phyloP scores from a whole-genome alignment of 768 basidiomycete genomes.

The Butyriboletus loyo region DNA sequence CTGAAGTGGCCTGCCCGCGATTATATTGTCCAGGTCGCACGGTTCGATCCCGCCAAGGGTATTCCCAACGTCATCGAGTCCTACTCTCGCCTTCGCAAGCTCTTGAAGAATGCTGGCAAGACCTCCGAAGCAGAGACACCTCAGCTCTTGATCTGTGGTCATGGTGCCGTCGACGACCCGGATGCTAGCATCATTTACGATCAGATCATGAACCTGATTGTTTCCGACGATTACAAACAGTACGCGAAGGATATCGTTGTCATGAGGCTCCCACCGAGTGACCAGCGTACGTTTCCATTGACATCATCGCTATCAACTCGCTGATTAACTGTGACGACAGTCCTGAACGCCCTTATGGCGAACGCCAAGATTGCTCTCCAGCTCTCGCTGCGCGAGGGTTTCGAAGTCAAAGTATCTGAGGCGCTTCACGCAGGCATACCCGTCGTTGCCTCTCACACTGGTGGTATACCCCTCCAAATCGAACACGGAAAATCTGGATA shows the following conservation, averaged over 20 bases:
- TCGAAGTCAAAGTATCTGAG: conserved; percentile 96
- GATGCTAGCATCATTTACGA: conserved; percentile 93
- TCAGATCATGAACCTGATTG: conserved; percentile 62
- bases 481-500: conserved; percentile 85
- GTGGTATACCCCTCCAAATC: conserved; percentile 93
- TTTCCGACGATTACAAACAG: conserved; percentile 46
- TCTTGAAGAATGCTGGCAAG: conserved; percentile 46
- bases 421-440: conserved; percentile 90
- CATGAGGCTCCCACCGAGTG: conserved; percentile 79
- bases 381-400: conserved; percentile 91
- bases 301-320: not conserved
- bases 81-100: conserved; percentile 76
- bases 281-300: conserved; percentile 58
- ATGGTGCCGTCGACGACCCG: conserved; percentile 92
- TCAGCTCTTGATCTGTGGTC: conserved; percentile 81
- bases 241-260: conserved; percentile 68
- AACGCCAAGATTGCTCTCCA: conserved; percentile 89
- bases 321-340: conserved; percentile 33
- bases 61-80: conserved; percentile 84
- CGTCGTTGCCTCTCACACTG: conserved; percentile 78
- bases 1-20: conserved; percentile 78
- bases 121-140: conserved; percentile 54
- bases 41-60: conserved; percentile 89
- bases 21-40: conserved; percentile 89
- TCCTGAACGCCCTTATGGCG: conserved; percentile 85